Evolutionary conservation across 176 grass and related monocot species (phyloP).

Genomic region (Triticum timopheevii): DNA sequence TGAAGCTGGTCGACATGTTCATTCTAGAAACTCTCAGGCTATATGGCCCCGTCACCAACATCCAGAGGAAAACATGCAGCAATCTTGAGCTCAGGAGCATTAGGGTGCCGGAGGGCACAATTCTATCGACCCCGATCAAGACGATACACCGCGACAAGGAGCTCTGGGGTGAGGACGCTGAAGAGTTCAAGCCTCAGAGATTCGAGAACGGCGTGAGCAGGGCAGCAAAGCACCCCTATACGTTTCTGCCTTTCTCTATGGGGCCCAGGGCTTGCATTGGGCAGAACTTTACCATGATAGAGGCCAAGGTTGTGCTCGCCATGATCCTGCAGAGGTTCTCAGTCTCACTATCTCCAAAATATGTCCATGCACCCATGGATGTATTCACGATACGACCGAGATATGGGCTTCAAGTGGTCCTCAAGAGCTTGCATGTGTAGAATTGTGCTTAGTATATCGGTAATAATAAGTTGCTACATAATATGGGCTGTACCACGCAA

Average conservation of each 20-base stretch:
- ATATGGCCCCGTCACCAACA: not conserved
- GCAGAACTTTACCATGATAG: constrained; percentile 66
- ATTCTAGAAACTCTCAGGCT: constrained; percentile 43
- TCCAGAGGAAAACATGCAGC: not conserved
- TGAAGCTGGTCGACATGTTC: constrained; percentile 45
- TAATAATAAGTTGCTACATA: too few relatives aligned
- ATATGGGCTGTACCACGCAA: too few relatives aligned
- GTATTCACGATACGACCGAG: too few relatives aligned
- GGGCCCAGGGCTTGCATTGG: constrained; percentile 52
- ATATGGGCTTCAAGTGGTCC: too few relatives aligned
- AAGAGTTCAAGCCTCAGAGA: constrained; percentile 41
- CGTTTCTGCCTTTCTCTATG: constrained; percentile 39
- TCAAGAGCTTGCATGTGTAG: too few relatives aligned
- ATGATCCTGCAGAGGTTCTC: too few relatives aligned
- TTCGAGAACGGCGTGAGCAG: constrained; percentile 42
- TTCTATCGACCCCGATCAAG: constrained; percentile 20
- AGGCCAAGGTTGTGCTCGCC: constrained; percentile 32
- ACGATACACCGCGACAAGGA: constrained; percentile 46
- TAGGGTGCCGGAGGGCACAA: constrained; percentile 1
- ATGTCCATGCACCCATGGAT: too few relatives aligned
- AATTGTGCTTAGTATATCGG: too few relatives aligned
- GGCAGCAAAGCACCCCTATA: constrained; percentile 47
- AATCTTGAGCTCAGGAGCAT: constrained; percentile 17
- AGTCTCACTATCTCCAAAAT: too few relatives aligned
- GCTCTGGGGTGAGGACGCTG: constrained; percentile 52